These are phyloP conservation scores for Metarhizium robertsii DNA, from an alignment of 2,329 filamentous ascomycete genomes.

Conservation along the genomic window DNA sequence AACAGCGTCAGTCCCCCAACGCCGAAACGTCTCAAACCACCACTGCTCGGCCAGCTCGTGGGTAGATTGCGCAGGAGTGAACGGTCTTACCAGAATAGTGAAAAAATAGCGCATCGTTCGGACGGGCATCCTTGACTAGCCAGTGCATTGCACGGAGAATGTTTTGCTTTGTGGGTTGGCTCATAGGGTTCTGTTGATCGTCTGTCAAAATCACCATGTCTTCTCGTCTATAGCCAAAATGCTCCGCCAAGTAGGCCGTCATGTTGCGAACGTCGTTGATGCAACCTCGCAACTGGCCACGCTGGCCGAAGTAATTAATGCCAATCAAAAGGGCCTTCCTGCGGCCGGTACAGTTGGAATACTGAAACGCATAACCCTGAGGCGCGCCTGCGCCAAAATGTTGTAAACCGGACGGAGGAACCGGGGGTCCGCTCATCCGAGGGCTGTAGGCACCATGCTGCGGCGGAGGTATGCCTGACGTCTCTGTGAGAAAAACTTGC, in stretches of 20 bases:
- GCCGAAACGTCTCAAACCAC: not conserved
- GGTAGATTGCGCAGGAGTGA: not conserved
- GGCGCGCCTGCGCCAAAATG: conserved; percentile 75
- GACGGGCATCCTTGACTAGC: conserved; percentile 85
- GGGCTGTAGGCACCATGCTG: conserved; percentile 8
- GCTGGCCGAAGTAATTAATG: conserved; percentile 94
- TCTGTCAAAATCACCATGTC: conserved; percentile 97
- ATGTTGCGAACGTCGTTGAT: conserved; percentile 98
- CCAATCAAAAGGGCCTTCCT: conserved; percentile 87
- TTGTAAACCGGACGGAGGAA: conserved; percentile 59
- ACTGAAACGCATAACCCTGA: conserved; percentile 73
- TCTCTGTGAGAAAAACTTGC: not conserved
- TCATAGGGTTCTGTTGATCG: conserved; percentile 95
- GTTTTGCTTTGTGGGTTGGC: conserved; percentile 91
- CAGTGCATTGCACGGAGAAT: conserved; percentile 96
- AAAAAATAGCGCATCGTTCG: conserved; percentile 94
- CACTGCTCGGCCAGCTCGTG: not conserved
- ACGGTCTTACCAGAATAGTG: conserved; percentile 73
- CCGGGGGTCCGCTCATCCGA: conserved; percentile 36
- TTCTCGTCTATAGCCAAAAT: conserved; percentile 87
- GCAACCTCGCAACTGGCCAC: conserved; percentile 82
- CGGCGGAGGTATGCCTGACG: conserved; percentile 10
- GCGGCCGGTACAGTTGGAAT: conserved; percentile 81
- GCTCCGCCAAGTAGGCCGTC: conserved; percentile 79
- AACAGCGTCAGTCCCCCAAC: not conserved